Conservation (phyloP, 768 basidiomycete genomes). For the Suillus hirtellus region DNA sequence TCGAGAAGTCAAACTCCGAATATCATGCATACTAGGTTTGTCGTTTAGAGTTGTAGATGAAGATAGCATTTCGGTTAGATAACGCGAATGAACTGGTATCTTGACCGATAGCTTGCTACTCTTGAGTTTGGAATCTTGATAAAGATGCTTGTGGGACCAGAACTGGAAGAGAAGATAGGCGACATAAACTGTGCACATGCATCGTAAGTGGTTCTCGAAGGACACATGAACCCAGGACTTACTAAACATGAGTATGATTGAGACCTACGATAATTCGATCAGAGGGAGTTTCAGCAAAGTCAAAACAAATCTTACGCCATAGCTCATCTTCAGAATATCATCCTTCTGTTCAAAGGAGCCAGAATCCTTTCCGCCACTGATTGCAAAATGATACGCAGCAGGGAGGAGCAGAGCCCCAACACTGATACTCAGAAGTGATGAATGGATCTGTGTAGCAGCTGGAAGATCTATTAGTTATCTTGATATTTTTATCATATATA, state of each 20-base stretch:
- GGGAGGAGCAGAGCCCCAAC: constrained; percentile 80
- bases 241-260: constrained; percentile 56
- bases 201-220: not conserved
- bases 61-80: constrained; percentile 27
- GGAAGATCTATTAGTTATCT: constrained; percentile 12
- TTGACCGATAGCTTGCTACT: constrained; percentile 40
- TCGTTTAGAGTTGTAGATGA: constrained; percentile 20
- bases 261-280: constrained; percentile 34
- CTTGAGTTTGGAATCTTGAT: constrained; percentile 47
- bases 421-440: constrained; percentile 73
- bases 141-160: constrained; percentile 56
- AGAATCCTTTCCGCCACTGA: constrained; percentile 28
- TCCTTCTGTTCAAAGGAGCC: constrained; percentile 34
- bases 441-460: constrained; percentile 70
- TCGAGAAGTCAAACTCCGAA: constrained; percentile 22
- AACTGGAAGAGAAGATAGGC: constrained; percentile 56
- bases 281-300: constrained; percentile 8
- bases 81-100: constrained; percentile 31
- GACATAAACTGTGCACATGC: constrained; percentile 43
- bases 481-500: not conserved
- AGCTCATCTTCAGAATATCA: constrained; percentile 51
- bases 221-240: constrained; percentile 20
- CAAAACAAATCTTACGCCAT: constrained; percentile 40
- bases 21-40: constrained; percentile 17
- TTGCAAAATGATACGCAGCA: constrained; percentile 73